Conservation (phyloP, 768 basidiomycete genomes). For the Leccinum boreale region DNA sequence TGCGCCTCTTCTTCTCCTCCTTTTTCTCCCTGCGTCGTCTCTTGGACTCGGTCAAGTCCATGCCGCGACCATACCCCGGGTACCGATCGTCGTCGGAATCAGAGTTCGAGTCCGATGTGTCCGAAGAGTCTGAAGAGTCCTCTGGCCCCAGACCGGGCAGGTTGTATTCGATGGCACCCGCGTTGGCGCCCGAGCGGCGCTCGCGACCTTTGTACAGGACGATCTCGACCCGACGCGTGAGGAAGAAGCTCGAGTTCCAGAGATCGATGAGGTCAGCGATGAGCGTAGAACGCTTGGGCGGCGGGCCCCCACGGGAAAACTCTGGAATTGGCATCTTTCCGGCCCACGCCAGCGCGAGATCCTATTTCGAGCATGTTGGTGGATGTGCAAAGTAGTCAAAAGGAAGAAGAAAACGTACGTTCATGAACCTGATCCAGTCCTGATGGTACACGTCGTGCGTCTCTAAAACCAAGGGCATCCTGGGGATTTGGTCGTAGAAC, state of each 20-base stretch:
- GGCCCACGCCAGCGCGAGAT: constrained; percentile 71
- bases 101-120: constrained; percentile 39
- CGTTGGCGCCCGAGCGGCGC: constrained; percentile 63
- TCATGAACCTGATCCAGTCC: constrained; percentile 80
- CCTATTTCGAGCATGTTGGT: constrained; percentile 38
- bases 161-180: constrained; percentile 53
- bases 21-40: constrained; percentile 52
- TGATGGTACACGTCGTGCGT: constrained; percentile 75
- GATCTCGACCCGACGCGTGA: constrained; percentile 70
- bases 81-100: constrained; percentile 43
- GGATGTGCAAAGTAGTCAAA: not conserved
- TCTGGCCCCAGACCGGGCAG: constrained; percentile 49
- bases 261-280: constrained; percentile 71
- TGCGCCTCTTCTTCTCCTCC: constrained; percentile 58
- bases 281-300: constrained; percentile 56
- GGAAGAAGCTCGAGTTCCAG: constrained; percentile 80
- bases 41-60: constrained; percentile 48
- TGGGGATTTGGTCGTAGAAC: constrained; percentile 60
- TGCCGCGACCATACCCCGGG: constrained; percentile 43
- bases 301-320: constrained; percentile 40
- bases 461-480: constrained; percentile 68
- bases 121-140: constrained; percentile 37
- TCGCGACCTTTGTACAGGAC: constrained; percentile 79
- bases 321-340: constrained; percentile 69
- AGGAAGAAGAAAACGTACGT: constrained; percentile 41